phyloP scores from a whole-genome alignment of 257 asterid genomes.

The Penstemon davidsonii region DNA sequence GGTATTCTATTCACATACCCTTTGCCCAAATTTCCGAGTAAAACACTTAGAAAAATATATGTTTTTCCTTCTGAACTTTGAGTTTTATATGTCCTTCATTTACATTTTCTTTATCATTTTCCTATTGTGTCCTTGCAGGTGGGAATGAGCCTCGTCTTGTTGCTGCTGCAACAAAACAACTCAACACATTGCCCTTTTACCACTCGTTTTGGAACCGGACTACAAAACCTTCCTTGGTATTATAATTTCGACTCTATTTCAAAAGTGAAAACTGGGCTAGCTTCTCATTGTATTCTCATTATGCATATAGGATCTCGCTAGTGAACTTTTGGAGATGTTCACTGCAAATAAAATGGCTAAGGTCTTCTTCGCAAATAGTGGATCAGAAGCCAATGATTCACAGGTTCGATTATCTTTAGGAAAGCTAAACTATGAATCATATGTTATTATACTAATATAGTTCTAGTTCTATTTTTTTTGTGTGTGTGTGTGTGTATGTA shows the following conservation, averaged over 20 bases:
- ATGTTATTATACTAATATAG: too few relatives aligned
- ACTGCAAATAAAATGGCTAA: constrained; percentile 77
- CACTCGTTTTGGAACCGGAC: constrained; percentile 98
- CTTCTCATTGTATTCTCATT: constrained; percentile 18
- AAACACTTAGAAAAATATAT: too few relatives aligned
- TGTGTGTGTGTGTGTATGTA: constrained; percentile 27
- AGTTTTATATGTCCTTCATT: too few relatives aligned
- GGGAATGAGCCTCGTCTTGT: constrained; percentile 92
- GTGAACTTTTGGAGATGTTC: constrained; percentile 73
- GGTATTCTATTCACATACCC: constrained; percentile 37
- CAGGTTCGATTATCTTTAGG: constrained; percentile 53
- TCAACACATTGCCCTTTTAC: constrained; percentile 85
- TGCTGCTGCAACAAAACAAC: constrained; percentile 82
- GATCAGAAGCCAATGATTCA: constrained; percentile 96
- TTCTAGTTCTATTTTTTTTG: too few relatives aligned
- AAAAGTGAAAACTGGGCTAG: neutral
- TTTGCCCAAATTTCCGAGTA: too few relatives aligned
- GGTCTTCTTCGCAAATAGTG: constrained; percentile 91
- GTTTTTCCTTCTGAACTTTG: too few relatives aligned
- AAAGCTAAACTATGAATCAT: neutral
- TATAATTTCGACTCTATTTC: constrained; percentile 3
- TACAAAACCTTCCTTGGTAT: constrained; percentile 88
- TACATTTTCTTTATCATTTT: too few relatives aligned
- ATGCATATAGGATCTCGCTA: constrained; percentile 72
- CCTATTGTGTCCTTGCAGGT: constrained; percentile 45